Evolutionary conservation across 1,284 basidiomycete genomes (phyloP), one percentile per base, ranked within the genome.

Genomic region (Ganoderma multipileum): DNA sequence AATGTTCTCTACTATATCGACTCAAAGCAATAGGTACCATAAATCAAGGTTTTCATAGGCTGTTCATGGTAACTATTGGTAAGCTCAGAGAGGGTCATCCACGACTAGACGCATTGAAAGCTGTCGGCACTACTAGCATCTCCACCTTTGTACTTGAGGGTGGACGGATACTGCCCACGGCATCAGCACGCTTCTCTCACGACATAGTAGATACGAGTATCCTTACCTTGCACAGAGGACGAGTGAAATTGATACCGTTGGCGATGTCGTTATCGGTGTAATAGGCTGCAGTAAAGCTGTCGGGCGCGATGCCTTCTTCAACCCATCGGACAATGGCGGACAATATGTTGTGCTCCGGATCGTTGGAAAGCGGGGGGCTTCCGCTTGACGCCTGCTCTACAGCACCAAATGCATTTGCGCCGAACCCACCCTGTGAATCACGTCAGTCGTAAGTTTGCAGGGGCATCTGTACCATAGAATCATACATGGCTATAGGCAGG

Each of bases 301-400:
- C 79, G 11, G 83, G 82, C 0, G 80, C 77, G 26, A 74, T 66
- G 7, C 78, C 81, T 1, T 77, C 66, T 68, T 85, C 83, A 8
- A 83, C 81, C 83, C 83, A 85, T 33, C 76, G 74, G 12, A 83
- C 79, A 44, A 84, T 76, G 18, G 82, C 81, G 0, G 80, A 71
- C 14, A 83, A 69, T 41, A 83, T 75, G 70, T 84, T 81, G 69
- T 81, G 78, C 60, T 75, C 60, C 8, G 78, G 68, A 26, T 73
- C 72, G 61, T 72, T 59, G 20, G 76, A 76, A 28, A 76, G 67
- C 28, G 76, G 74, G 5, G 76, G 76, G 63, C 67, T 75, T 26
- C 66, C 69, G 58, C 59, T 69, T 2, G 73, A 69, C 20, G 76
- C 76, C 61, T 77, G 75, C 61, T 69, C 67, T 39, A 68, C 61